Percentiles rank a stretch among this genome's conserved stretches.
phyloP scores from a whole-genome alignment of 192 early-diverging fungal genomes.

The Podila epigama region DNA sequence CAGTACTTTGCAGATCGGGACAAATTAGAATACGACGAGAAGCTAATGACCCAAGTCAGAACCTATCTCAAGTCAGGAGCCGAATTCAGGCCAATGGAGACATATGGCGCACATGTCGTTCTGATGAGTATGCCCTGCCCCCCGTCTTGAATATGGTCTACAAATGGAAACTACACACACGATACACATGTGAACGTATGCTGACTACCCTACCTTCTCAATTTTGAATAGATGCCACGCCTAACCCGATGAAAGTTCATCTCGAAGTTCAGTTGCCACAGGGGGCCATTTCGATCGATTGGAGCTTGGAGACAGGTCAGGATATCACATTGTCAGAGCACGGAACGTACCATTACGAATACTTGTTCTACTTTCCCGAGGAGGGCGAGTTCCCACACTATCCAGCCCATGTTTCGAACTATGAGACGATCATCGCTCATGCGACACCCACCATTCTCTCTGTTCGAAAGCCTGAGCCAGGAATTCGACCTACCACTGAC shows the following conservation, averaged over 20 bases:
- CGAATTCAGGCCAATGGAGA: slow-evolving; percentile 9
- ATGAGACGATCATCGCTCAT: slow-evolving; percentile 32
- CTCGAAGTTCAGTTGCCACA: slow-evolving; percentile 52
- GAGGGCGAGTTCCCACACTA: slow-evolving; percentile 46
- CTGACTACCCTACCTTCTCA: neutral
- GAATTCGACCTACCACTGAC: neutral
- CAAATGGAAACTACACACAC: neutral
- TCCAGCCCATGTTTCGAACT: slow-evolving; percentile 46
- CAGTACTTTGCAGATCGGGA: slow-evolving; percentile 20
- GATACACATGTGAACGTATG: neutral
- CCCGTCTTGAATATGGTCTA: neutral
- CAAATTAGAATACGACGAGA: slow-evolving; percentile 12
- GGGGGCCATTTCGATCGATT: slow-evolving; percentile 45
- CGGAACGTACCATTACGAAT: slow-evolving; percentile 36
- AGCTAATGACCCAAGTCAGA: slow-evolving; percentile 17
- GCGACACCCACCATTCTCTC: slow-evolving; percentile 21
- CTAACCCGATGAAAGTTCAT: slow-evolving; percentile 47
- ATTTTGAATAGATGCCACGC: slow-evolving; percentile 45
- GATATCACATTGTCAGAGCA: slow-evolving; percentile 23
- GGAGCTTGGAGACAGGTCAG: slow-evolving; percentile 7
- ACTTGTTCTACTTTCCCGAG: slow-evolving; percentile 59
- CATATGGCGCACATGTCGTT: slow-evolving; percentile 37
- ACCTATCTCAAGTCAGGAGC: slow-evolving; percentile 16
- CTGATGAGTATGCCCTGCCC: slow-evolving; percentile 39
- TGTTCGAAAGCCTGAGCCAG: slow-evolving; percentile 4